Conservation (phyloP, 768 basidiomycete species). For the Tylopilus sp. region DNA sequence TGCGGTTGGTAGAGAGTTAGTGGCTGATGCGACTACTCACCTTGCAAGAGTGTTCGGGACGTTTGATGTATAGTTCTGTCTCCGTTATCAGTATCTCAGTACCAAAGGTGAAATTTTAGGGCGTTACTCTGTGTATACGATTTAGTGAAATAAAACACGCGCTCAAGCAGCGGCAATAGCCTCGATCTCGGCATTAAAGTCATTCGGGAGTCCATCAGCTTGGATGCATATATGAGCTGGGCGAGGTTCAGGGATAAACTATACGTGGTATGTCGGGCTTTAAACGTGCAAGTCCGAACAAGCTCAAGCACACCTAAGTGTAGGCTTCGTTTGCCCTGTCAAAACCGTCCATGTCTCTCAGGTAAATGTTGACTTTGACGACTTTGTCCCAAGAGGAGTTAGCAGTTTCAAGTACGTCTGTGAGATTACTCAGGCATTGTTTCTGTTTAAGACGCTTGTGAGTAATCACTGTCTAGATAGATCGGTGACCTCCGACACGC, state of each 20-base stretch:
- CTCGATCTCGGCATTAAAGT: conserved; percentile 74
- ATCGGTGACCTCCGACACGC: conserved; percentile 31
- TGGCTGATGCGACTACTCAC: conserved; percentile 36
- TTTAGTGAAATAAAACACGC: not conserved
- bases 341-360: conserved; percentile 60
- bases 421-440: conserved; percentile 55
- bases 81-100: not conserved
- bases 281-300: not conserved
- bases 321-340: conserved; percentile 56
- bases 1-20: conserved; percentile 35
- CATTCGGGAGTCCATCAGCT: conserved; percentile 62
- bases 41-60: conserved; percentile 33
- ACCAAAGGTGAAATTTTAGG: not conserved
- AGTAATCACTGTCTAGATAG: not conserved
- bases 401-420: conserved; percentile 49
- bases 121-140: not conserved
- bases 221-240: conserved; percentile 78
- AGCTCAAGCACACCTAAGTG: conserved; percentile 42
- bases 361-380: conserved; percentile 54
- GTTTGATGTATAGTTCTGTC: not conserved
- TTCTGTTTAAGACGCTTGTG: conserved; percentile 35
- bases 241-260: conserved; percentile 54
- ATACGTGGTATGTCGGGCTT: not conserved
- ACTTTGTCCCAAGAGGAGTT: conserved; percentile 62
- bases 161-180: conserved; percentile 47